Conservation (phyloP, 495 filamentous ascomycete genomes). For the Aspergillus steynii region DNA sequence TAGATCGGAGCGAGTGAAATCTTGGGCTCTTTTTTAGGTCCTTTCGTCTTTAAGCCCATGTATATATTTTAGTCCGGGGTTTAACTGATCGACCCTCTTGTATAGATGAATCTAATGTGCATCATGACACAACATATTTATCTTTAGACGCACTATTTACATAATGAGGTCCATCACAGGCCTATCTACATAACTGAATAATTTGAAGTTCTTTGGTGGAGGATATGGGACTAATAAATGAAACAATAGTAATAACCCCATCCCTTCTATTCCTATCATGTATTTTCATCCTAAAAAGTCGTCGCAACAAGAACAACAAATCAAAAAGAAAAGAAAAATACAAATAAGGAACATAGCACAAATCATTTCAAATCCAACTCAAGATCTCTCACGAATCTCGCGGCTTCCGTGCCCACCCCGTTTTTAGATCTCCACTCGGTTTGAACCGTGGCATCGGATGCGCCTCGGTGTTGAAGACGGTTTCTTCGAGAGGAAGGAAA, state of each 20-base stretch:
- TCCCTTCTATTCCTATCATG: background rate
- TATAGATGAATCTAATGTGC: too few species aligned
- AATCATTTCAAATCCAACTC: background rate
- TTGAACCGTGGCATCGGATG: constrained; percentile 89
- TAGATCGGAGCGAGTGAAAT: constrained; percentile 36
- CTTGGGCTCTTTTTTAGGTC: background rate
- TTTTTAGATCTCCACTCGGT: constrained; percentile 72
- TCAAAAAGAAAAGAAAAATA: background rate
- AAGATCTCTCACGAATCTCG: background rate
- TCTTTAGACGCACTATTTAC: too few species aligned
- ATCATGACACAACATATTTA: too few species aligned
- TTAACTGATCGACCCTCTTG: too few species aligned
- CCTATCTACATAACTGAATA: too few species aligned
- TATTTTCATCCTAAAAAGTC: background rate
- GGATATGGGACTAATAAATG: too few species aligned
- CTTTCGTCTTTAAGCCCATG: background rate
- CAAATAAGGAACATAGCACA: background rate
- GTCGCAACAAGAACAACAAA: background rate
- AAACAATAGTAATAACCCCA: too few species aligned
- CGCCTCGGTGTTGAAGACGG: constrained; percentile 95
- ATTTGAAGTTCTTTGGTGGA: too few species aligned
- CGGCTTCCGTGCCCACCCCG: constrained; percentile 78
- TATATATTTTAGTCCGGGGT: background rate
- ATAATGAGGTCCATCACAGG: too few species aligned
- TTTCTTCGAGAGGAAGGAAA: constrained; percentile 76